Percentiles rank a stretch among this genome's conserved stretches.
Evolutionary conservation across 768 basidiomycete species (phyloP).

Genomic region (Tubosaeta sp.): DNA sequence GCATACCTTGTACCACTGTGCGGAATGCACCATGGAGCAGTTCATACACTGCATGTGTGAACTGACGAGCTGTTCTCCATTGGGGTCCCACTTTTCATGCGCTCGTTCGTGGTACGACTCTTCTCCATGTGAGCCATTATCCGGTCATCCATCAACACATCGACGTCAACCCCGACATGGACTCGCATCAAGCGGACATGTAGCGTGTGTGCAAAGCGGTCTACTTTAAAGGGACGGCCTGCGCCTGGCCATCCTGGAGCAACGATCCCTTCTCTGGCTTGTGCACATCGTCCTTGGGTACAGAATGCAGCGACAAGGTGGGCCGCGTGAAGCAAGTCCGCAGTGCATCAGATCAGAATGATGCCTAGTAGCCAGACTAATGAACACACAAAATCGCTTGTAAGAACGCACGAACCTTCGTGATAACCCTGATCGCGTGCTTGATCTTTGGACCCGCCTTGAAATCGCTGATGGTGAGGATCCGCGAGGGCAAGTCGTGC

Average conservation of each 20-base stretch:
- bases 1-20: constrained; percentile 48
- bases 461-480: constrained; percentile 17
- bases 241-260: constrained; percentile 31
- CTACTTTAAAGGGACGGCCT: constrained; percentile 91
- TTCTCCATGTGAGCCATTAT: constrained; percentile 54
- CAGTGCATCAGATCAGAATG: constrained; percentile 17
- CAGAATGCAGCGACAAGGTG: background rate
- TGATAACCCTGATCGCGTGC: constrained; percentile 22
- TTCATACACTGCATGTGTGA: constrained; percentile 40
- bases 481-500: constrained; percentile 9
- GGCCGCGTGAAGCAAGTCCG: constrained; percentile 13
- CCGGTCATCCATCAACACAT: constrained; percentile 77
- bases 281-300: no score
- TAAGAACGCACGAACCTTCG: constrained; percentile 9
- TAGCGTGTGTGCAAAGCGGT: constrained; percentile 92
- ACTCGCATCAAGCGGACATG: constrained; percentile 94
- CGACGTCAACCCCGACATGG: constrained; percentile 93
- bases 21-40: constrained; percentile 32
- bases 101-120: constrained; percentile 42
- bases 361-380: constrained; percentile 9
- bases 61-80: constrained; percentile 53
- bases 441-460: constrained; percentile 11
- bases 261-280: no score
- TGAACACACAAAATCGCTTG: background rate
- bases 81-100: constrained; percentile 70